Base-by-base conservation (phyloP, 2,329 filamentous ascomycete species). In the Colletotrichum nymphaeae region DNA sequence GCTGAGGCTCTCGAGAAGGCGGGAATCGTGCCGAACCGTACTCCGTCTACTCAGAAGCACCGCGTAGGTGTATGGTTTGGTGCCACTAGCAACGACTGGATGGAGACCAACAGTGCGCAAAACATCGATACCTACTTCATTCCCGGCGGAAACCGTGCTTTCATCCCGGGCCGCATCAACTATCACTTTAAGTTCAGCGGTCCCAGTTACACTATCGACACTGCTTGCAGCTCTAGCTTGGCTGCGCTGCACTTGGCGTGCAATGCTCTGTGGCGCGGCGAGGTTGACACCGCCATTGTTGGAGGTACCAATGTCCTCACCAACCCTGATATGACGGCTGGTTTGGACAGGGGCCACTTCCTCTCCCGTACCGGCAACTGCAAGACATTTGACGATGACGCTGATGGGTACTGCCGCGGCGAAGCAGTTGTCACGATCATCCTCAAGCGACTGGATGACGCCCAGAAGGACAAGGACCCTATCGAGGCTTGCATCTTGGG, bases 1-100 rank as follows among this genome's bases (percentile, higher is more conserved):
- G 96, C 95, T 75, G 94, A 96, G 77, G 94, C 94, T 0, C 85
- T 97, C 55, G 94, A 97, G 79, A 92, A 92, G 87, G 91, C 91
- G 26, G 94, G 93, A 0, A 90, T 92, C 75, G 90, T 93, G 0
- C 89, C 90, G 0, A 90, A 93, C 77, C 85, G 90, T 64, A 93
- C 92, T 0, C 88, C 92, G 0, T 93, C 92, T 0, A 93, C 91
- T 1, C 88, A 90, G 2, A 76, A 77, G 0, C 76, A 83, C n/a
- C 81, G 86, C 0, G 90, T 95, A 32, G 93, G 93, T 32, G 92
- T 91, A 0, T 95, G 93, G 78, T 95, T 94, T 74, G 94, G 93
- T 28, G 90, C 93, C 77, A 93, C 93, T 1, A 93, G 91, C 67
- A 92, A 95, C 73, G 94, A 95, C 79, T 95, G 92, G 88, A 88